Evolutionary conservation across 2,329 filamentous ascomycete species (phyloP).

Genomic region (Ophiostoma australiae): DNA sequence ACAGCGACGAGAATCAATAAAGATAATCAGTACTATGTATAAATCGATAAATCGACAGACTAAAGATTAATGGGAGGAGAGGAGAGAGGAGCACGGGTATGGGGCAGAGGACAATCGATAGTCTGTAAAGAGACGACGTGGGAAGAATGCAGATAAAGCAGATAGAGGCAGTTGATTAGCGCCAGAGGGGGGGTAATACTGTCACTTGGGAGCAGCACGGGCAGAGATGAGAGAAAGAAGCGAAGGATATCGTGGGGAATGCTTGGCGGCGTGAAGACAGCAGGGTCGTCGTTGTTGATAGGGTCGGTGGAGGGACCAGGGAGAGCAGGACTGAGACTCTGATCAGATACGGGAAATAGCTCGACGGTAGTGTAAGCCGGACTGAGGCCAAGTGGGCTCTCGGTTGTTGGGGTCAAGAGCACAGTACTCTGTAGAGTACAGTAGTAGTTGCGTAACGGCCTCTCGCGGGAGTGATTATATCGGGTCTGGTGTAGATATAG

Average conservation of each 20-base stretch:
- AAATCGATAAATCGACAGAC: slow-evolving; percentile 5
- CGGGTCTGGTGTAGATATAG: not conserved
- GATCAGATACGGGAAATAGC: slow-evolving; percentile 7
- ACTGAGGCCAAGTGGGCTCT: slow-evolving; percentile 1
- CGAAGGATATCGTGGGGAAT: slow-evolving; percentile 11
- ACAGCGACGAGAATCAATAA: not conserved
- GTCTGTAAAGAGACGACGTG: slow-evolving; percentile 3
- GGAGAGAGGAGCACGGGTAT: not conserved
- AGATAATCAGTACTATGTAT: not conserved
- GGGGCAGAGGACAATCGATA: not conserved
- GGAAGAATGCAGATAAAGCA: slow-evolving; percentile 12
- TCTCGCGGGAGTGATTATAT: not conserved
- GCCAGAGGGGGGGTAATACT: not conserved
- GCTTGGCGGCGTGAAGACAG: slow-evolving; percentile 9
- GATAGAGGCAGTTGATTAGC: slow-evolving; percentile 9
- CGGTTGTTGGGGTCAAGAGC: not conserved
- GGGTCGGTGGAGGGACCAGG: slow-evolving; percentile 8
- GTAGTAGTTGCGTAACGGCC: not conserved
- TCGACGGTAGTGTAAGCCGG: slow-evolving; percentile 8
- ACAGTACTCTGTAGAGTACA: too few relatives aligned
- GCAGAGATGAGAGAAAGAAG: not conserved
- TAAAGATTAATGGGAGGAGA: not conserved
- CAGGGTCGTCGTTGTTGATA: slow-evolving; percentile 2
- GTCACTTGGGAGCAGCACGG: not conserved
- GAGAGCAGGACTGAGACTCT: slow-evolving; percentile 6